Evolutionary conservation across 2,329 filamentous ascomycete species (phyloP).

Genomic region (Neofusicoccum cordaticola): DNA sequence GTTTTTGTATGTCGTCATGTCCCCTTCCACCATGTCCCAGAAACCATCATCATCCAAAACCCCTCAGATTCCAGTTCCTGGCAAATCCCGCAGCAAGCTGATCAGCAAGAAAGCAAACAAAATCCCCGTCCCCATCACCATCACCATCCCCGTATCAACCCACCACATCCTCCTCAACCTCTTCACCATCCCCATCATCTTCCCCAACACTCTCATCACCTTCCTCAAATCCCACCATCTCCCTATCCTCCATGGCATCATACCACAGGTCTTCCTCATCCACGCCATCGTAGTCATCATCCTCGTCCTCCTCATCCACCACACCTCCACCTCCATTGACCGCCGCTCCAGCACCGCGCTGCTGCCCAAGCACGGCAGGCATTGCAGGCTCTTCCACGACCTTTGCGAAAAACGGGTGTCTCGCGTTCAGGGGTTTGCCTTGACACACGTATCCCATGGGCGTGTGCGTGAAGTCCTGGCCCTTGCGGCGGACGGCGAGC

Average conservation of each 20-base stretch:
- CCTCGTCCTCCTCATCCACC: not conserved
- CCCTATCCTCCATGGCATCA: not conserved
- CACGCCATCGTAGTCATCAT: not conserved
- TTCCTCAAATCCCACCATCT: not conserved
- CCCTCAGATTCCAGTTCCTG: no score
- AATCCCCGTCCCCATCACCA: not conserved
- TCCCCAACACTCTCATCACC: not conserved
- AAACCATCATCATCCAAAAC: no score
- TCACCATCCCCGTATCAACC: not conserved
- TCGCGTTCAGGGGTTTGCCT: slow-evolving; percentile 47
- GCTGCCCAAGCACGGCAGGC: not conserved
- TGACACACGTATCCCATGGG: slow-evolving; percentile 59
- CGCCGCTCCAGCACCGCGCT: not conserved
- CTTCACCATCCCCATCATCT: not conserved
- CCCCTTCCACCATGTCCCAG: no score
- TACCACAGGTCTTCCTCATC: not conserved
- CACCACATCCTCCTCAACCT: not conserved
- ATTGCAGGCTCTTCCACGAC: not conserved
- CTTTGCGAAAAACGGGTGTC: slow-evolving; percentile 54
- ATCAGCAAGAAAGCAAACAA: not conserved
- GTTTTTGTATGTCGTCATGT: no score
- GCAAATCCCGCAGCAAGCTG: no score
- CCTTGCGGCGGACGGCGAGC: slow-evolving; percentile 53
- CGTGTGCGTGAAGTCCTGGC: slow-evolving; percentile 58
- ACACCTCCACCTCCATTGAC: not conserved